Evolutionary conservation across 176 grass and related monocot species (phyloP), one percentile per base, ranked within the genome.

Genomic region (Carex scoparia): DNA sequence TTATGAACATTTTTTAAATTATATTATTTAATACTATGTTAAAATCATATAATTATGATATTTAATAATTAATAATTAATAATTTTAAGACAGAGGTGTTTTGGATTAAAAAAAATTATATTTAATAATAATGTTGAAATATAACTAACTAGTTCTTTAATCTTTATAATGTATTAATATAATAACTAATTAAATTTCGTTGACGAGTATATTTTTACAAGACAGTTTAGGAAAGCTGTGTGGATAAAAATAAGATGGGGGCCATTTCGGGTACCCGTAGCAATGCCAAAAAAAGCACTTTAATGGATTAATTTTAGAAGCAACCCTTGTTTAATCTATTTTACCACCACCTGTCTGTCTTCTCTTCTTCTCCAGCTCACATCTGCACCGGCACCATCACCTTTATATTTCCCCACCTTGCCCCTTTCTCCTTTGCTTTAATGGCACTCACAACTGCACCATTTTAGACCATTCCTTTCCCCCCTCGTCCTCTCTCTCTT

Each of bases 401-500:
- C 84, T 61, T 81, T 69, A 35, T 74, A 27, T 84, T 69, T 79
- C 1, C 83, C 53, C 14, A 72, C 57, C 46, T 79, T 85, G 69
- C 86, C 65, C 59, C 59, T 84, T 85, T 42, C 62, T 13, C 28
- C 57, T 75, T 18, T 88, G 19, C 84, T 91, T 82, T 77, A 83
- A 85, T 90, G 88, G 86, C 87, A 84, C 81, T 86, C 80, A 28
- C 79, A 61, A 57, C 88, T 88, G 77, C 80, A 82, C 82, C 87
- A 31, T 48, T 49, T 66, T 87, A 65, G 61, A 40, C 84, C 70
- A 55, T 53, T 79, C 48, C 81, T 87, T 44, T 7, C 7, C 66
- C 38, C 13, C 56, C 58, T 35, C 4, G 38, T 40, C 16, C 83
- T 80, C 37, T 46, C 61, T 71, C 61, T 71, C 59, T 81, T 81